Conservation (phyloP, 768 basidiomycete species). For the Scleroderma citrinum region DNA sequence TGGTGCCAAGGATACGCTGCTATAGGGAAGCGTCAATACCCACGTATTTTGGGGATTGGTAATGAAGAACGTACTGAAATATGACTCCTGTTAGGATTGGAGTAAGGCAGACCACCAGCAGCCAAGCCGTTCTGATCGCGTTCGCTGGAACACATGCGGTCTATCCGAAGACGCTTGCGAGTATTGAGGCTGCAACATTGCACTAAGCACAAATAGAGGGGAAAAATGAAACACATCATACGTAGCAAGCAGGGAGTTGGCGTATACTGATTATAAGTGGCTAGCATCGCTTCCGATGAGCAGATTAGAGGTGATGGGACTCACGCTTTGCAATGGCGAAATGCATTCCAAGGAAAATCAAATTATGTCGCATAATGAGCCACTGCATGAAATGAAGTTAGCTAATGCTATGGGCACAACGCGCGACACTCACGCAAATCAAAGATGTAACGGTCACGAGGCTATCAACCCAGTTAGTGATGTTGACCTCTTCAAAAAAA, state of each 20-base stretch:
- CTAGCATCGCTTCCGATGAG: background rate
- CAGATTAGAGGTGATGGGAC: background rate
- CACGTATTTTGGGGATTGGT: background rate
- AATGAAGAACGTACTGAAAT: conserved; percentile 16
- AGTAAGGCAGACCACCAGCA: conserved; percentile 7
- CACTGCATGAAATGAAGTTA: conserved; percentile 14
- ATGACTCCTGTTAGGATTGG: conserved; percentile 10
- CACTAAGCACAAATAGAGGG: background rate
- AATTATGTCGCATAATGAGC: conserved; percentile 29
- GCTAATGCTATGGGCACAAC: background rate
- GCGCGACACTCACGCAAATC: conserved; percentile 21
- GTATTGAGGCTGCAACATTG: conserved; percentile 20
- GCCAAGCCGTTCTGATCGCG: conserved; percentile 14
- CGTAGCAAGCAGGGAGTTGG: conserved; percentile 31
- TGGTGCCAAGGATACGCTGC: conserved; percentile 19
- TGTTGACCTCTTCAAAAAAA: background rate
- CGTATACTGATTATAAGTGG: conserved; percentile 18
- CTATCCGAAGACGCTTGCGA: conserved; percentile 25
- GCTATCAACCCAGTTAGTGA: conserved; percentile 9
- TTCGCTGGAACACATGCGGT: conserved; percentile 22
- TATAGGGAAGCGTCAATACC: conserved; percentile 2
- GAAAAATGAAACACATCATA: conserved; percentile 4
- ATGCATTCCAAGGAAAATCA: conserved; percentile 32
- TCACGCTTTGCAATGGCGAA: conserved; percentile 29
- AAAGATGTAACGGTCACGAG: conserved; percentile 29